phyloP scores from a whole-genome alignment of 2,329 filamentous ascomycete genomes.

The Fusarium citri region DNA sequence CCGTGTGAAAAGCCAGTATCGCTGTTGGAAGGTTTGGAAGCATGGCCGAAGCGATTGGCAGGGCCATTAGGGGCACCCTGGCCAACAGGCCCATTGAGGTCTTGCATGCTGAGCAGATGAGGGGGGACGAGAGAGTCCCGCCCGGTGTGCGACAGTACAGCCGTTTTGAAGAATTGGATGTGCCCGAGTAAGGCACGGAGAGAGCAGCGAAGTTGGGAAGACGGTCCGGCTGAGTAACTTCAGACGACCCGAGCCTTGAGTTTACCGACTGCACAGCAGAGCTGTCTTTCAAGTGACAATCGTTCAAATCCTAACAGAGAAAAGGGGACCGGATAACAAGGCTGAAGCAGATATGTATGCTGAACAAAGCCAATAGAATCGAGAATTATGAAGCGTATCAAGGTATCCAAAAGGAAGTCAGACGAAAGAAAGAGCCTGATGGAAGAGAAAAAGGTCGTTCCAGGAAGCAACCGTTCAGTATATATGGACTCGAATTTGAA shows the following conservation, averaged over 20 bases:
- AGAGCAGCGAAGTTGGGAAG: constrained; percentile 24
- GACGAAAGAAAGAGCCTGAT: constrained; percentile 28
- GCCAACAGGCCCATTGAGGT: constrained; percentile 74
- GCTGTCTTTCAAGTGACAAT: constrained; percentile 12
- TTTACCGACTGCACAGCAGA: constrained; percentile 33
- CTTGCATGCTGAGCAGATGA: constrained; percentile 93
- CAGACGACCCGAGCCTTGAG: constrained; percentile 20
- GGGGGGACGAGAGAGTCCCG: constrained; percentile 89
- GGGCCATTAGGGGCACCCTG: constrained; percentile 55
- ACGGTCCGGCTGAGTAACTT: constrained; percentile 21
- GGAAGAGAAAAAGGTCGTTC: constrained; percentile 41
- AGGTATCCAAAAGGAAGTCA: constrained; percentile 39
- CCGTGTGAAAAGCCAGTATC: constrained; percentile 94
- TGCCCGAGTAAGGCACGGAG: constrained; percentile 54
- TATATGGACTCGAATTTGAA: constrained; percentile 46
- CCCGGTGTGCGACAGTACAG: constrained; percentile 79
- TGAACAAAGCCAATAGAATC: constrained; percentile 38
- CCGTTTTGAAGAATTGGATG: constrained; percentile 79
- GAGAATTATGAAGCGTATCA: constrained; percentile 39
- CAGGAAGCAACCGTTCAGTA: constrained; percentile 43
- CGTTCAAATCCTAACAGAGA: constrained; percentile 15
- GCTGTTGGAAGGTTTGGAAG: constrained; percentile 83
- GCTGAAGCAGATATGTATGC: constrained; percentile 39
- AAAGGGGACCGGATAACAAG: constrained; percentile 32
- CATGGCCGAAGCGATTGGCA: constrained; percentile 75